Evolutionary conservation across 129 eudicot genomes (phyloP).

Genomic region (Calendula officinalis): DNA sequence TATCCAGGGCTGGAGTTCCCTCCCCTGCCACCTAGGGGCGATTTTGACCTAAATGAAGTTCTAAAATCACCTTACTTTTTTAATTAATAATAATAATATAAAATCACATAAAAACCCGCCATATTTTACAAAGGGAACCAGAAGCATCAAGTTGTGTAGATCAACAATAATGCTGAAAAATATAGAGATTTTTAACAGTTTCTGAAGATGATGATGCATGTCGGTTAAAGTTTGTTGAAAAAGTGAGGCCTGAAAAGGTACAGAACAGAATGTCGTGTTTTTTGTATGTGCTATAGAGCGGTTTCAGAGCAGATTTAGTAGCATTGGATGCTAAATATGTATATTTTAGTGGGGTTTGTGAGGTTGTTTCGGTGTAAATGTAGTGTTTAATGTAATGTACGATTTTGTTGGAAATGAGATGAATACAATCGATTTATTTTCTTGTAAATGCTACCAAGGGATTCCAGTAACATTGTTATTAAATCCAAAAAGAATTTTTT

Average conservation of each 20-base stretch:
- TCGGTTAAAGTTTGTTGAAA: slow-evolving; percentile 1
- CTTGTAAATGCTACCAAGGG: slow-evolving; percentile 13
- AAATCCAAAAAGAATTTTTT: too few relatives aligned
- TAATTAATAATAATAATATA: slow-evolving; percentile 67
- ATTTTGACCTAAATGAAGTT: slow-evolving; percentile 73
- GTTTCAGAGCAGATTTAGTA: slow-evolving; percentile 9
- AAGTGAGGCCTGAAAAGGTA: slow-evolving; percentile 14
- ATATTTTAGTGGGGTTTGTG: slow-evolving; percentile 16
- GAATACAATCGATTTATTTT: neutral
- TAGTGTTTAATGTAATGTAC: slow-evolving; percentile 17
- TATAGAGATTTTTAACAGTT: slow-evolving; percentile 7
- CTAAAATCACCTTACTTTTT: slow-evolving; percentile 84
- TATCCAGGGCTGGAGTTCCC: slow-evolving; percentile 77
- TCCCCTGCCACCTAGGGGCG: slow-evolving; percentile 76
- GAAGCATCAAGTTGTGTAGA: slow-evolving; percentile 17
- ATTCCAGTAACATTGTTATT: neutral
- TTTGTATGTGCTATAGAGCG: slow-evolving; percentile 18
- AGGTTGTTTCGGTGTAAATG: slow-evolving; percentile 24
- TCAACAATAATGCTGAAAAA: slow-evolving; percentile 4
- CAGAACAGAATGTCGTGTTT: slow-evolving; percentile 1
- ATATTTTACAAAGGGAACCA: slow-evolving; percentile 15
- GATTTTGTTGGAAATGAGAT: slow-evolving; percentile 21
- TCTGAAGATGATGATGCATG: slow-evolving; percentile 15
- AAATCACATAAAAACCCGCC: neutral
- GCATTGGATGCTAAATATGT: slow-evolving; percentile 15